Conservation (phyloP, 176 grass and related monocot species). For the Avena atlantica region DNA sequence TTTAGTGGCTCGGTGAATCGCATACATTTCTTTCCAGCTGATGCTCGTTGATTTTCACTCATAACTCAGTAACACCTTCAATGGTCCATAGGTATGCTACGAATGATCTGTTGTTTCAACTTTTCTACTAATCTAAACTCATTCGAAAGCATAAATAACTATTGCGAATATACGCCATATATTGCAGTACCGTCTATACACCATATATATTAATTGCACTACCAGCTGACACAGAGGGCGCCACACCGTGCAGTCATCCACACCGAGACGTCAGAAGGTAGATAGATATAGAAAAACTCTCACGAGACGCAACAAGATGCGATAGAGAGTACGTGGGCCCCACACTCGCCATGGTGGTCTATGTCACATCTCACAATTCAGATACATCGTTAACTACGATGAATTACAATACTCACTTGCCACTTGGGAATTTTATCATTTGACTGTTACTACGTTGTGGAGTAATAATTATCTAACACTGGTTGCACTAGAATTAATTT, state of each 20-base stretch:
- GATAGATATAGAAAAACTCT: not conserved
- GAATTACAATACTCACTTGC: no score
- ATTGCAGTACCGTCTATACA: not conserved
- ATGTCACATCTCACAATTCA: no score
- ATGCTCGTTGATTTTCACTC: not conserved
- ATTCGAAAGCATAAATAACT: not conserved
- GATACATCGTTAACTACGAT: no score
- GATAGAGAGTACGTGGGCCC: not conserved
- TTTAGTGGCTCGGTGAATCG: not conserved
- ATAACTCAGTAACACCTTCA: not conserved
- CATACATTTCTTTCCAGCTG: not conserved
- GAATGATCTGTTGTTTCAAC: not conserved
- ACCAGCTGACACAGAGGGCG: not conserved
- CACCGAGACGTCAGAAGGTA: not conserved
- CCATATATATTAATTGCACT: not conserved
- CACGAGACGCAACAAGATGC: not conserved
- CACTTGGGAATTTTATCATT: no score
- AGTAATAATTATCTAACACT: not conserved
- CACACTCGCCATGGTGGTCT: no score
- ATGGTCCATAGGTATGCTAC: rapidly evolving
- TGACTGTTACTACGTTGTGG: no score
- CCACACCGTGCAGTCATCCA: not conserved
- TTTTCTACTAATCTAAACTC: not conserved
- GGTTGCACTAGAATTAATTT: not conserved
- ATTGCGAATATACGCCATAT: no score